These are phyloP conservation scores for Dendrocalamus sinicus DNA, from an alignment of 176 grass and related monocot genomes.

Conservation along the genomic window DNA sequence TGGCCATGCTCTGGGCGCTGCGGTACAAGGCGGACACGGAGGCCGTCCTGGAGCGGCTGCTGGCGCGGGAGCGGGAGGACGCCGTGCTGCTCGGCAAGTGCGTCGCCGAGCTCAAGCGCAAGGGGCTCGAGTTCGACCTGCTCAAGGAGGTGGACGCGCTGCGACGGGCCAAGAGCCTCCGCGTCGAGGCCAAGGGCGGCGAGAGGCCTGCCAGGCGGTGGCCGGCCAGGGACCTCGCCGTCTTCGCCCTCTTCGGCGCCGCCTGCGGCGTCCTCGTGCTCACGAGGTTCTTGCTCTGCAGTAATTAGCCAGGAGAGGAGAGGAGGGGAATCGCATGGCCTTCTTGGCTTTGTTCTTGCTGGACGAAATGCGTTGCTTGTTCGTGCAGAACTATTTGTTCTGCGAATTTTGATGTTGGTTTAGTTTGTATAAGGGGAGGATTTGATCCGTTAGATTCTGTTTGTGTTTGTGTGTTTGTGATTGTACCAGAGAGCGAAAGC, in stretches of 20 bases:
- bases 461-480: neutral
- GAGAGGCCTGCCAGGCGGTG: constrained; percentile 51
- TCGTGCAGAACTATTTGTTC: constrained; percentile 74
- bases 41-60: constrained; percentile 61
- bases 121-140: constrained; percentile 82
- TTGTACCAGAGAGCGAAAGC: neutral
- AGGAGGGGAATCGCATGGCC: neutral
- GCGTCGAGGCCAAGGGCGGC: constrained; percentile 76
- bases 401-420: constrained; percentile 54
- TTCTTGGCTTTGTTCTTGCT: constrained; percentile 19
- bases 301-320: constrained; percentile 26
- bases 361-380: too few relatives aligned
- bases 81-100: constrained; percentile 69
- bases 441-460: neutral
- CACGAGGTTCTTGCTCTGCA: constrained; percentile 81
- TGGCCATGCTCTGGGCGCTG: constrained; percentile 83
- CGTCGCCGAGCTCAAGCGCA: constrained; percentile 78
- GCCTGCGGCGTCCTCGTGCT: constrained; percentile 73
- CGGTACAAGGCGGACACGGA: constrained; percentile 91
- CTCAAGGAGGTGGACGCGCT: constrained; percentile 97
- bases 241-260: constrained; percentile 58
- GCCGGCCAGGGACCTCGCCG: constrained; percentile 67
- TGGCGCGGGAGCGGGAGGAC: constrained; percentile 86
- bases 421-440: constrained; percentile 24
- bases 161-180: constrained; percentile 82